Evolutionary conservation across 2,329 filamentous ascomycete species (phyloP), one percentile per base, ranked within the genome.

Genomic region (Aspergillus sp.): DNA sequence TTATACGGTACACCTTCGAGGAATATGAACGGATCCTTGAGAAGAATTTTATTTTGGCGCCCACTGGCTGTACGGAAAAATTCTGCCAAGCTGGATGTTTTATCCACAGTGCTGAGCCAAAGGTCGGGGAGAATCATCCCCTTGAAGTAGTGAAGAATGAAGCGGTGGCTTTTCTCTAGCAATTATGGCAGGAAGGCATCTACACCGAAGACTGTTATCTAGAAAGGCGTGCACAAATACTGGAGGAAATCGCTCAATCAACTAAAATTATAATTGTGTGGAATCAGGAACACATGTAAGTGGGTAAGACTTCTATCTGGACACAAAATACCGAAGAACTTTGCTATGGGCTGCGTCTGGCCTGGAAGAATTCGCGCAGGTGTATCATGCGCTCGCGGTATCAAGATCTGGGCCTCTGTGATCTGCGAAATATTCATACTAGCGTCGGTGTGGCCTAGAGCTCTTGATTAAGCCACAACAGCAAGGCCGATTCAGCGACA

Each of bases 381-480:
- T 57, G 54, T 21, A 57, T 57, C 44, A 57, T 57, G 54, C 42
- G 54, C 5, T 57, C 54, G 1, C 54, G 42, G 25, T 57, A 39
- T 25, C 32, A 50, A 7, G 54, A 51, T 21, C 44, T 57, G 36
- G 54, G 41, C 13, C 39, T 57, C 11, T 57, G 54, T 25, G 54
- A 57, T 25, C 44, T 51, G 17, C 42, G 54, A n/a, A 44, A 50
- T 8, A 27, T 50, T 13, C 23, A 44, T 3, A 41, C 54, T 1
- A 51, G 54, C 5, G 30, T 42, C 8, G 54, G 44, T 7, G 51
- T 57, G 54, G 54, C 27, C 2, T 57, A 3, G 54, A 57, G 15
- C 47, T 57, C 15, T 25, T 57, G 54, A 19, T 57, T 2, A 41
- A 48, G 27, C 32, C 38, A 6, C 54, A 57, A 30, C 25, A n/a